phyloP scores from a whole-genome alignment of 2,329 filamentous ascomycete genomes.

The Stagonosporopsis vannaccii region DNA sequence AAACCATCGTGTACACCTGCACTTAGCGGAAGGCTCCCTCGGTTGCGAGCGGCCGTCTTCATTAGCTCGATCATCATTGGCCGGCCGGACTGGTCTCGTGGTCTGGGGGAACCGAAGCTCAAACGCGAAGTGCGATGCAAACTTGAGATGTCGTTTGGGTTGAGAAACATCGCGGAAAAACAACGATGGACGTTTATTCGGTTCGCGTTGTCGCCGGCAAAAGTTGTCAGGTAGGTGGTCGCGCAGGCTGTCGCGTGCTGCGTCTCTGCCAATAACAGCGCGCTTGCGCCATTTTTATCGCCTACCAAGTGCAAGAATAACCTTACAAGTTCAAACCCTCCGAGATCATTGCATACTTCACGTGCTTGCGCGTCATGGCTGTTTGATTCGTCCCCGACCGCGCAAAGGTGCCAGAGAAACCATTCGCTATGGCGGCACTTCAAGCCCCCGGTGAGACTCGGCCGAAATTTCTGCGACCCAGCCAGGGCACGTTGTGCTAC shows the following conservation, averaged over 20 bases:
- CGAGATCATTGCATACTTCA: conserved; percentile 6
- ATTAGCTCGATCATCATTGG: conserved; percentile 33
- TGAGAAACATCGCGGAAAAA: neutral
- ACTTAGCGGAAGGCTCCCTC: conserved; percentile 27
- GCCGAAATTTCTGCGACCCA: neutral
- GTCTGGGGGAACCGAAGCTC: conserved; percentile 12
- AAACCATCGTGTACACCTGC: conserved; percentile 24
- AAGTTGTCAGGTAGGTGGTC: conserved; percentile 13
- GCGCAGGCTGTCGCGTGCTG: conserved; percentile 17
- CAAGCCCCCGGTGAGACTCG: neutral
- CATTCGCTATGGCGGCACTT: neutral
- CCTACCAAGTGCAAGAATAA: conserved; percentile 16
- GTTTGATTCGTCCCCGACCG: neutral
- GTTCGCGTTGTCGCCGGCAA: conserved; percentile 9
- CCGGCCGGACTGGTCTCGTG: conserved; percentile 19
- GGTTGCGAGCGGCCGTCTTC: conserved; percentile 31
- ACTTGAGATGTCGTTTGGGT: neutral
- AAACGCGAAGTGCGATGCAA: neutral
- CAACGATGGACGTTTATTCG: neutral
- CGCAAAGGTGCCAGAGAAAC: neutral
- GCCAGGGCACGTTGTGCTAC: neutral
- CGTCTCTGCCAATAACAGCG: conserved; percentile 13
- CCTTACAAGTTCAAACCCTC: conserved; percentile 4
- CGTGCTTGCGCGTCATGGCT: conserved; percentile 6
- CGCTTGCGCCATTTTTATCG: conserved; percentile 17